Percentiles rank a stretch among this genome's conserved stretches.
Evolutionary conservation across 2,329 filamentous ascomycete genomes (phyloP).

Genomic region (Diaporthe vaccinii): DNA sequence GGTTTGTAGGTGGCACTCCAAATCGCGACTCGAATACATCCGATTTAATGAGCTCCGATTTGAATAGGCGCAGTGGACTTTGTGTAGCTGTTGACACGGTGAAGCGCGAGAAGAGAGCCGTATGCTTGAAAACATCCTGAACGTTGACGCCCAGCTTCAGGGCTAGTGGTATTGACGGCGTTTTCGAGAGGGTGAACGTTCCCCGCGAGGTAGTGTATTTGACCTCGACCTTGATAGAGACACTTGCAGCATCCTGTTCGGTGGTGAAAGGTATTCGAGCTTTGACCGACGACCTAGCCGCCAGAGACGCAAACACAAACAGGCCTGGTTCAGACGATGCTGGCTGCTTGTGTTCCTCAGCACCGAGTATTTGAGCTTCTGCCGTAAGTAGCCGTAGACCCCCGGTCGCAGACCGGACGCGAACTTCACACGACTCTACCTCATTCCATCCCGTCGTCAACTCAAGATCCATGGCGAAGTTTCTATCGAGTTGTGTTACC

Average conservation of each 20-base stretch:
- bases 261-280: constrained; percentile 85
- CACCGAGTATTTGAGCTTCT: constrained; percentile 66
- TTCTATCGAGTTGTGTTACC: constrained; percentile 83
- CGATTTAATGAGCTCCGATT: constrained; percentile 78
- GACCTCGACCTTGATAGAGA: constrained; percentile 83
- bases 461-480: constrained; percentile 81
- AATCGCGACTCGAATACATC: constrained; percentile 77
- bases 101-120: constrained; percentile 87
- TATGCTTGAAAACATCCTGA: constrained; percentile 92
- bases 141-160: constrained; percentile 95
- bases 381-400: constrained; percentile 74
- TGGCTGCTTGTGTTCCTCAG: constrained; percentile 58
- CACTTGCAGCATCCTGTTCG: constrained; percentile 79
- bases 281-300: constrained; percentile 61
- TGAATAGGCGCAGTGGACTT: constrained; percentile 80
- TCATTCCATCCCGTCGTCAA: constrained; percentile 82
- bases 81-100: constrained; percentile 85
- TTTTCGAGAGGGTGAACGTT: constrained; percentile 73
- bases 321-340: constrained; percentile 63
- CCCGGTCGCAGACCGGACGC: constrained; percentile 74
- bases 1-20: constrained; percentile 64
- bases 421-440: constrained; percentile 69
- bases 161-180: constrained; percentile 76
- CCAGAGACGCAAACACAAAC: constrained; percentile 64
- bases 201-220: constrained; percentile 78